Base-by-base conservation (phyloP, 2,329 filamentous ascomycete genomes). In the Penicillium hordei region DNA sequence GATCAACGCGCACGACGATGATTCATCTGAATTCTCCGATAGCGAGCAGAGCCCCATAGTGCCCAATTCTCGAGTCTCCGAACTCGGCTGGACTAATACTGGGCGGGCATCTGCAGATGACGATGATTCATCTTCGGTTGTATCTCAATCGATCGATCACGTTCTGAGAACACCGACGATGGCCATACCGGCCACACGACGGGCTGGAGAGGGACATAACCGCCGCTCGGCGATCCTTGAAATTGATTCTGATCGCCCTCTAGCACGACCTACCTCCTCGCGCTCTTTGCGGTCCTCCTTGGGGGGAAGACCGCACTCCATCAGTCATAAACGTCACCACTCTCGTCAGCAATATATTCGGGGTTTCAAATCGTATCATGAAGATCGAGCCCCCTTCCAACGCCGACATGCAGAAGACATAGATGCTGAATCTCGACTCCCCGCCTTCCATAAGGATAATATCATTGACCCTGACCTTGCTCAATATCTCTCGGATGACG, bases 401-500 rank as follows among this genome's bases (percentile, higher is more conserved):
- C 82, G 92, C 54, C 89, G 89, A 58, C 82, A 86, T 12, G 79
- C 82, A 19, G 86, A 95, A 52, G 88, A 92, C 58, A 77, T 82
- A 48, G 78, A 82, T 4, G 86, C 83, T 61, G 88, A 87, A 62
- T 79, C 85, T 8, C 86, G 86, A 42, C 82, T 96, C 36, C 89
- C 93, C 17, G 92, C 92, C n/a, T 97, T 99, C 67, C 94, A 99
- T 72, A 92, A 94, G 70, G 94, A 99, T 78, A 97, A 94, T 70
- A 96, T 99, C 65, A 97, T 99, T 65, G 94, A 99, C 71, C 94
- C 94, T 1, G 94, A 99, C 69, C 80, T 99, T 53, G 93, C 93
- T 5, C 90, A 91, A 34, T 99, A 95, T 75, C 89, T 99, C 82
- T 99, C 94, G 7, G 94, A 99, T 71, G 88, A 90, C 65, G 92